Evolutionary conservation across 768 basidiomycete genomes (phyloP).

Genomic region (Pulveroboletus sp.): DNA sequence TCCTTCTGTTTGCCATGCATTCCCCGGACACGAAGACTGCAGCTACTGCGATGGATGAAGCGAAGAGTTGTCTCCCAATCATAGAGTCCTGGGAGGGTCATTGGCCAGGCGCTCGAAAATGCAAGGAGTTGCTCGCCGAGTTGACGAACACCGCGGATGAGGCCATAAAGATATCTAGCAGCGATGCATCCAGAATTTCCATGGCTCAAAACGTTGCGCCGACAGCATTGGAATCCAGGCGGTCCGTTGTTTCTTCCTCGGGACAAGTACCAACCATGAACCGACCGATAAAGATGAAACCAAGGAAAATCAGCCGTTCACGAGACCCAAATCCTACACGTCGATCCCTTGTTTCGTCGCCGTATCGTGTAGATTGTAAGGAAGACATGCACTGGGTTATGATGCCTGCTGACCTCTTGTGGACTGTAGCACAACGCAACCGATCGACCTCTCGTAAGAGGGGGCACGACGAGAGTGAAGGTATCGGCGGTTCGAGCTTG

Average conservation of each 20-base stretch:
- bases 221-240: conserved; percentile 46
- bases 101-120: conserved; percentile 87
- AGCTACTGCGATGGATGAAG: conserved; percentile 78
- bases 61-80: conserved; percentile 62
- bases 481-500: conserved; percentile 38
- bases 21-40: conserved; percentile 60
- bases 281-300: conserved; percentile 45
- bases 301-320: conserved; percentile 53
- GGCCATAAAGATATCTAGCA: conserved; percentile 43
- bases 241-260: conserved; percentile 46
- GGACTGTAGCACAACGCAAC: conserved; percentile 52
- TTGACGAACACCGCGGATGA: conserved; percentile 65
- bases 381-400: conserved; percentile 3
- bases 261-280: conserved; percentile 42
- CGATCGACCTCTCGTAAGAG: conserved; percentile 74
- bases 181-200: conserved; percentile 20
- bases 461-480: conserved; percentile 61
- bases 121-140: conserved; percentile 74
- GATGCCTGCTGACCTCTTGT: conserved; percentile 15
- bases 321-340: conserved; percentile 52
- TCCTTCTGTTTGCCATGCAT: conserved; percentile 84
- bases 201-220: conserved; percentile 27
- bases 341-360: conserved; percentile 54
- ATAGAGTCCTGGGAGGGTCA: conserved; percentile 78
- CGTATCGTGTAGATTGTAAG: conserved; percentile 65